These are phyloP conservation scores for Ascocoryne sarcoides DNA, from an alignment of 2,329 filamentous ascomycete genomes.

Conservation along the genomic window DNA sequence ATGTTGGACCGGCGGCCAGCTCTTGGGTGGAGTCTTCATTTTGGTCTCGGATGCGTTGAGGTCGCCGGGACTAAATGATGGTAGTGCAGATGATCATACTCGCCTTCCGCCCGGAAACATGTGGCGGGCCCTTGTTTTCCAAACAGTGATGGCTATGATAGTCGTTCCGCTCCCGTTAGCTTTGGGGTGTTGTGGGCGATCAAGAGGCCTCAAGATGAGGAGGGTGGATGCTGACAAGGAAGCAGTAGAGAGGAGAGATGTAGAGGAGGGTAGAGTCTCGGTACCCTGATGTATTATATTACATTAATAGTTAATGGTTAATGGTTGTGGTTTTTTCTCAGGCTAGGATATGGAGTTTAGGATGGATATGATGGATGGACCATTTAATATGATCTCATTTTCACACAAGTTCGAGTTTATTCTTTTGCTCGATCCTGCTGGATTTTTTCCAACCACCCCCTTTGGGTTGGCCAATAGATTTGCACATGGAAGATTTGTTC, in stretches of 20 bases:
- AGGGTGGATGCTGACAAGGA: constrained; percentile 34
- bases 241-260: constrained; percentile 8
- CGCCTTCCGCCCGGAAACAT: constrained; percentile 58
- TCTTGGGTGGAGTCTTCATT: constrained; percentile 79
- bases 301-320: neutral
- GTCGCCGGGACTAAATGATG: constrained; percentile 28
- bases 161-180: constrained; percentile 59
- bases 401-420: too few relatives aligned
- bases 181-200: constrained; percentile 61
- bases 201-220: constrained; percentile 40
- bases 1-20: constrained; percentile 79
- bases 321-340: neutral
- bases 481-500: too few relatives aligned
- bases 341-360: neutral
- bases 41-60: constrained; percentile 71
- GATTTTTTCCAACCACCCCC: too few relatives aligned
- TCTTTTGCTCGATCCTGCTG: too few relatives aligned
- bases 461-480: too few relatives aligned
- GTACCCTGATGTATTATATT: neutral
- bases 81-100: constrained; percentile 34
- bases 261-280: constrained; percentile 1
- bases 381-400: neutral
- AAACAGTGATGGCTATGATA: constrained; percentile 59
- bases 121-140: constrained; percentile 67
- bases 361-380: neutral